Evolutionary conservation across 2,329 filamentous ascomycete species (phyloP).

Genomic region (Fusarium sp.): DNA sequence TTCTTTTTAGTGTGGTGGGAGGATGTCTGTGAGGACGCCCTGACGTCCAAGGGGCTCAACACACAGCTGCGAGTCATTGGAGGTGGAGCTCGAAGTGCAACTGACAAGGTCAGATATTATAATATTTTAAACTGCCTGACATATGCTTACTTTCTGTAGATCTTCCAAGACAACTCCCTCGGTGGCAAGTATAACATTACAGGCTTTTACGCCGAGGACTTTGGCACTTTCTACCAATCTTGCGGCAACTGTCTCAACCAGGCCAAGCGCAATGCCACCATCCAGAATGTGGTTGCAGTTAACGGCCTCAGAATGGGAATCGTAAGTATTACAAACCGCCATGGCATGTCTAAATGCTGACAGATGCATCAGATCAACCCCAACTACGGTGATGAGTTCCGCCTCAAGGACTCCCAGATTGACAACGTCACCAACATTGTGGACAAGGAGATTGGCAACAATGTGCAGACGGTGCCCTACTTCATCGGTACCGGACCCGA

Average conservation of each 20-base stretch:
- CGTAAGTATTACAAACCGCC: slow-evolving; percentile 5
- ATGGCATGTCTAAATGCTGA: background rate
- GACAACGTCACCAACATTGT: slow-evolving; percentile 45
- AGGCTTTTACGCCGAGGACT: slow-evolving; percentile 49
- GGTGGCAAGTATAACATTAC: slow-evolving; percentile 53
- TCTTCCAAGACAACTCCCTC: slow-evolving; percentile 51
- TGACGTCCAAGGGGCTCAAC: slow-evolving; percentile 50
- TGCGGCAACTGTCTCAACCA: slow-evolving; percentile 52
- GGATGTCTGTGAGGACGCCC: slow-evolving; percentile 50
- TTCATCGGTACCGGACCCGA: slow-evolving; percentile 46
- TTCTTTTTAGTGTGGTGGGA: slow-evolving; percentile 48
- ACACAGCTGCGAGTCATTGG: slow-evolving; percentile 50
- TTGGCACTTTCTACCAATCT: slow-evolving; percentile 51
- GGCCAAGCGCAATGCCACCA: slow-evolving; percentile 47
- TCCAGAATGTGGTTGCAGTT: slow-evolving; percentile 49
- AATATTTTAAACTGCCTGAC: background rate
- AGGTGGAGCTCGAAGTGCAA: slow-evolving; percentile 48
- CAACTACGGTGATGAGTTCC: slow-evolving; percentile 50
- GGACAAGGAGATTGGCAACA: slow-evolving; percentile 51
- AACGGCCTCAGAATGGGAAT: slow-evolving; percentile 47
- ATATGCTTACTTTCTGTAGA: slow-evolving; percentile 22
- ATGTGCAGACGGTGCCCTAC: slow-evolving; percentile 49
- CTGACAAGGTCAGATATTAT: slow-evolving; percentile 45
- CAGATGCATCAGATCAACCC: slow-evolving; percentile 44
- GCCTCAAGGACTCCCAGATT: slow-evolving; percentile 48